Conservation (phyloP, 2,329 filamentous ascomycete genomes). For the Colletotrichum sublineola region DNA sequence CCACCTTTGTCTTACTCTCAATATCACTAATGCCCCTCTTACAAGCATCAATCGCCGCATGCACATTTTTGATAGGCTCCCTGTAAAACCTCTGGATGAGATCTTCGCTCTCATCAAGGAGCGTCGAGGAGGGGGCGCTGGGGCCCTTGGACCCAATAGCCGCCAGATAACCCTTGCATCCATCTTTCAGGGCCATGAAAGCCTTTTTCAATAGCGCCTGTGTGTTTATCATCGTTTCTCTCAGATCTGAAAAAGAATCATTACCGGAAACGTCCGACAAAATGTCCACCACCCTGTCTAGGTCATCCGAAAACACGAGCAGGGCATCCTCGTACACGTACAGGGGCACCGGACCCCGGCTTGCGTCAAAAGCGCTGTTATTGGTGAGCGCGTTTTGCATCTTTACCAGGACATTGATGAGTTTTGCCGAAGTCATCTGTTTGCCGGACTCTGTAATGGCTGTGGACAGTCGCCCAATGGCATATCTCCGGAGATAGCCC, state of each 20-base stretch:
- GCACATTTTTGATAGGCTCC: constrained; percentile 1
- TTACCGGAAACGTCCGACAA: not conserved
- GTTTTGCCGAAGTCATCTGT: not conserved
- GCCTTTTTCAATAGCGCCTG: constrained; percentile 24
- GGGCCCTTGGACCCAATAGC: not conserved
- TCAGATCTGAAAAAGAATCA: not conserved
- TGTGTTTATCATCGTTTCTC: not conserved
- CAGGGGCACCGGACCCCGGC: constrained; percentile 22
- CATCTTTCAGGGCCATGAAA: constrained; percentile 20
- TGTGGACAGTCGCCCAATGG: constrained; percentile 30
- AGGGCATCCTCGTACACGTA: constrained; percentile 37
- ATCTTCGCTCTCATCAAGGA: constrained; percentile 21
- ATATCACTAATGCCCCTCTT: constrained; percentile 2
- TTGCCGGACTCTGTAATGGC: not conserved
- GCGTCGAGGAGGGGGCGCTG: not conserved
- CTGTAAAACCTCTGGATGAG: constrained; percentile 15
- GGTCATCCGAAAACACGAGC: constrained; percentile 26
- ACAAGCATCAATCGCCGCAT: constrained; percentile 21
- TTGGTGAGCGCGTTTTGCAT: constrained; percentile 38
- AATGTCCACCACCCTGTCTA: constrained; percentile 7
- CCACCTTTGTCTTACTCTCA: not conserved
- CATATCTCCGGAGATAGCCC: constrained; percentile 25
- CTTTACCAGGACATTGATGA: constrained; percentile 14
- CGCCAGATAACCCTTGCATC: constrained; percentile 17
- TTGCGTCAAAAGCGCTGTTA: constrained; percentile 30